Percentiles rank a stretch among this genome's conserved stretches.
Conservation (phyloP, 805 yeast genomes). For the Metschnikowia lunata region DNA sequence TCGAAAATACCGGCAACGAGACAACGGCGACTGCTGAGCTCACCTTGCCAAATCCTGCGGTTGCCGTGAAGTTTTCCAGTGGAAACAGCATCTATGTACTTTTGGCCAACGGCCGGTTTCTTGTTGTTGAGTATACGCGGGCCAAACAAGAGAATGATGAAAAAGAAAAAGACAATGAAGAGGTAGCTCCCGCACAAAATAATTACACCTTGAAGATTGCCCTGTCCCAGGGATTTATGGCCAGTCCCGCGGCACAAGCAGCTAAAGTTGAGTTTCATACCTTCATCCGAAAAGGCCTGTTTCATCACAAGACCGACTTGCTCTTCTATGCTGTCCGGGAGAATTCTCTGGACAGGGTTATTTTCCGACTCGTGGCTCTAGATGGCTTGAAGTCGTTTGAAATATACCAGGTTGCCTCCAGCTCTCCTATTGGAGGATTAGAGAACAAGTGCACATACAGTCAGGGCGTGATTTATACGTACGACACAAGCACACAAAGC, state of each 20-base stretch:
- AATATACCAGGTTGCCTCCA: slow-evolving; percentile 17
- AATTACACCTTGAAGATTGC: slow-evolving; percentile 5
- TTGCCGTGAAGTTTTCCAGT: slow-evolving; percentile 11
- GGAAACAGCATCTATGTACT: slow-evolving; percentile 24
- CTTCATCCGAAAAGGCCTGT: slow-evolving; percentile 22
- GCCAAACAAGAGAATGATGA: not conserved
- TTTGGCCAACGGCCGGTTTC: slow-evolving; percentile 26
- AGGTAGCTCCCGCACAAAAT: not conserved
- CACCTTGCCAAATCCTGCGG: slow-evolving; percentile 9
- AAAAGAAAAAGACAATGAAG: not conserved
- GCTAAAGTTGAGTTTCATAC: slow-evolving; percentile 26
- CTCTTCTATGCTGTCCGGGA: slow-evolving; percentile 17
- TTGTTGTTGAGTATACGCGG: slow-evolving; percentile 10
- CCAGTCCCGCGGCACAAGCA: slow-evolving; percentile 6
- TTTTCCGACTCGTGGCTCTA: slow-evolving; percentile 25
- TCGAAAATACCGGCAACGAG: slow-evolving; percentile 11
- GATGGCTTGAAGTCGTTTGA: slow-evolving; percentile 22
- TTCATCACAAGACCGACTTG: slow-evolving; percentile 23
- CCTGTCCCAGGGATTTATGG: slow-evolving; percentile 8
- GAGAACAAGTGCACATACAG: slow-evolving; percentile 14
- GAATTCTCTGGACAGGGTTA: slow-evolving; percentile 10
- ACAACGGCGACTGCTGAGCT: slow-evolving; percentile 10
- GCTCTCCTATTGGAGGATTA: not conserved
- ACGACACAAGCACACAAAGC: slow-evolving; percentile 13
- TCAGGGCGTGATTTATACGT: slow-evolving; percentile 25